Base-by-base conservation (phyloP, 2,329 filamentous ascomycete species). In the Paecilomyces variotii region DNA sequence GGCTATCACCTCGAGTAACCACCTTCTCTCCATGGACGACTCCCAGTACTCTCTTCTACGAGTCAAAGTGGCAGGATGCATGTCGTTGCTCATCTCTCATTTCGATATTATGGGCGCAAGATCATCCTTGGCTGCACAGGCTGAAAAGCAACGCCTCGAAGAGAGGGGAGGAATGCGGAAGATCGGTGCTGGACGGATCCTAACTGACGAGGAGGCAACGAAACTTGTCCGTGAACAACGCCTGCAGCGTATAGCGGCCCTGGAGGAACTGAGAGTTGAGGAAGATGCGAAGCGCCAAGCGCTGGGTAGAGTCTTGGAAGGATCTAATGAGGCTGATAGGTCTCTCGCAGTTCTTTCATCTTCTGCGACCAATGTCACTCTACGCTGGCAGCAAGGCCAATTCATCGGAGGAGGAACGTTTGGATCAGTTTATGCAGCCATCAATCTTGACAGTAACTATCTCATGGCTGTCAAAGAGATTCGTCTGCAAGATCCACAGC, bases 381-480 rank as follows among this genome's bases (percentile, higher is more conserved):
- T 97, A 77, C 87, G 94, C 63, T 99, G 94, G 94, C 94, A 97
- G 73, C 94, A 97, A 79, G 94, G 94, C n/a, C 91, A 96, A 67
- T 99, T 95, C 70, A 91, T 99, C 51, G 94, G 94, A 55, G 93
- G 94, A 56, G 94, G 94, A 64, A 97, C 93, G 0, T 99, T 99
- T 75, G 94, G 94, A 62, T 96, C 92, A 56, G 94, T 99, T 10
- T 99, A 99, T 69, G 91, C 91, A 34, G 94, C 92, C 34, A 96
- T 97, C 84, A 97, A 99, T 70, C 80, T 99, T 56, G 95, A 99
- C 76, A 93, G 91, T 27, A 93, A 93, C 59, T 91, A 96, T 70
- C 78, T 97, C 61, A 97, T 99, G 93, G 94, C 94, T 2, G 94
- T 99, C 65, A 99, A 99, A 76, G 94, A 99, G 75, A 99, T 99